phyloP scores from a whole-genome alignment of 805 yeast genomes.

The Ogataea zsoltii region DNA sequence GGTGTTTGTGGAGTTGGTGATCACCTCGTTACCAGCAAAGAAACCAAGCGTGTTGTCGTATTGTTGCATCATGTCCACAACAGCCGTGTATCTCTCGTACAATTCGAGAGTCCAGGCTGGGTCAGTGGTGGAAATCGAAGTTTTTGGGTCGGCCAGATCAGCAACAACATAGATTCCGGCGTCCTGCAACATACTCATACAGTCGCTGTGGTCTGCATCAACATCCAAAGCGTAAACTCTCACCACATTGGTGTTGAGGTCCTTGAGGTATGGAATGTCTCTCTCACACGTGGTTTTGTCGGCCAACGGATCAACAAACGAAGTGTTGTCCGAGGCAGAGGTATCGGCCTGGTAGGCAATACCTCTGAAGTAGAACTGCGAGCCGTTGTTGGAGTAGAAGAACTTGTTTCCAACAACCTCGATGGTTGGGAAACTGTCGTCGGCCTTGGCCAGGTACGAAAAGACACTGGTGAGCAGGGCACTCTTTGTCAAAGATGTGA shows the following conservation, averaged over 20 bases:
- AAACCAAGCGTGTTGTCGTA: conserved; percentile 77
- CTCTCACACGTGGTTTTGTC: conserved; percentile 61
- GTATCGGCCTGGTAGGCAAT: conserved; percentile 78
- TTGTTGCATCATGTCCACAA: conserved; percentile 66
- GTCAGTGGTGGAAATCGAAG: conserved; percentile 58
- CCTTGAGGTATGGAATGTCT: conserved; percentile 70
- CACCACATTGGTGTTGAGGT: conserved; percentile 64
- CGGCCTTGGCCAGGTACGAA: conserved; percentile 31
- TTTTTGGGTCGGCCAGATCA: conserved; percentile 68
- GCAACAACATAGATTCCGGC: conserved; percentile 83
- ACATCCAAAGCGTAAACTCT: conserved; percentile 76
- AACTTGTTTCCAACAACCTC: conserved; percentile 78
- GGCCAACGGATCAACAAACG: conserved; percentile 72
- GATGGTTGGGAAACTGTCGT: conserved; percentile 56
- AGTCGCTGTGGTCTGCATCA: conserved; percentile 61
- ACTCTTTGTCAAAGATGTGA: conserved; percentile 34
- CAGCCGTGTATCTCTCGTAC: conserved; percentile 65
- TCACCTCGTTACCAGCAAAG: conserved; percentile 86
- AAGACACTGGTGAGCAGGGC: conserved; percentile 27
- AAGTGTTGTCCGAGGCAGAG: conserved; percentile 44
- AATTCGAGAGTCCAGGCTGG: conserved; percentile 68
- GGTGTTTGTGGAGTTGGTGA: conserved; percentile 65
- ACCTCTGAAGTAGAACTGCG: conserved; percentile 77
- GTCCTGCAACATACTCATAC: conserved; percentile 65
- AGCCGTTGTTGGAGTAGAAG: conserved; percentile 73